A percentile compares a stretch with the other conserved stretches of the same genome.
Evolutionary conservation across 1,139 yeast genomes (phyloP).

Genomic region (Zhuliangozyma blackwelliae): DNA sequence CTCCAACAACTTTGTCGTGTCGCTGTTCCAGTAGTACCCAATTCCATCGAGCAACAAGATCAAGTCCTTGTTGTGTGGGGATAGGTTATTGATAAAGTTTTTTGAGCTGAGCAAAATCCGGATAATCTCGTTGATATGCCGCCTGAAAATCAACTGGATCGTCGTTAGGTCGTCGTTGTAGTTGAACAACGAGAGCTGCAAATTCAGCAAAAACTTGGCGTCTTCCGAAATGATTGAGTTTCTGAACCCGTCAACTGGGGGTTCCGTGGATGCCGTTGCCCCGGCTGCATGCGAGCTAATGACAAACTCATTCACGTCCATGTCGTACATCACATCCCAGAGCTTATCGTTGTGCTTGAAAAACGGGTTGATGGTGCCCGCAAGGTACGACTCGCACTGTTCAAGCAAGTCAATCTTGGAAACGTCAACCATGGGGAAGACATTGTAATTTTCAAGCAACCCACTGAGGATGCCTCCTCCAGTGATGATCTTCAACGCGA

Average conservation of each 20-base stretch:
- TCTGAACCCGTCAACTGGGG: slow-evolving; percentile 8
- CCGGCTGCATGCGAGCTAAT: slow-evolving; percentile 20
- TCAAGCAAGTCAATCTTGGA: slow-evolving; percentile 55
- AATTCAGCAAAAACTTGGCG: slow-evolving; percentile 42
- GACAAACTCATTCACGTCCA: slow-evolving; percentile 46
- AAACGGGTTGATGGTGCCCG: slow-evolving; percentile 67
- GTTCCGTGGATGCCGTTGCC: slow-evolving; percentile 1
- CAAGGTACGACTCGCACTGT: slow-evolving; percentile 52
- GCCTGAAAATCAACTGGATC: slow-evolving; percentile 41
- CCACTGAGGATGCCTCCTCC: slow-evolving; percentile 61
- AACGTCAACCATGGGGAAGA: slow-evolving; percentile 62
- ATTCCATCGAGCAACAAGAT: slow-evolving; percentile 39
- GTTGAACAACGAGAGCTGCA: slow-evolving; percentile 41
- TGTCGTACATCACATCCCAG: slow-evolving; percentile 59
- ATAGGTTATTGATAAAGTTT: slow-evolving; percentile 25
- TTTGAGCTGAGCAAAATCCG: slow-evolving; percentile 39
- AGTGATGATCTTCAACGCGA: slow-evolving; percentile 49
- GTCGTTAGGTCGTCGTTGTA: slow-evolving; percentile 49
- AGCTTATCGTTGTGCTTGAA: slow-evolving; percentile 52
- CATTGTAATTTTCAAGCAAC: slow-evolving; percentile 39
- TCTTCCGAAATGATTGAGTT: slow-evolving; percentile 45
- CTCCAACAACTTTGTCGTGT: slow-evolving; percentile 38
- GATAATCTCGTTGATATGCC: slow-evolving; percentile 45
- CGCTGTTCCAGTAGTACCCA: slow-evolving; percentile 44
- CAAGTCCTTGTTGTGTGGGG: slow-evolving; percentile 14